A percentile compares a stretch with the other conserved stretches of the same genome.
Conservation (phyloP, 305 asterid genomes). For the Solanum hybrid region DNA sequence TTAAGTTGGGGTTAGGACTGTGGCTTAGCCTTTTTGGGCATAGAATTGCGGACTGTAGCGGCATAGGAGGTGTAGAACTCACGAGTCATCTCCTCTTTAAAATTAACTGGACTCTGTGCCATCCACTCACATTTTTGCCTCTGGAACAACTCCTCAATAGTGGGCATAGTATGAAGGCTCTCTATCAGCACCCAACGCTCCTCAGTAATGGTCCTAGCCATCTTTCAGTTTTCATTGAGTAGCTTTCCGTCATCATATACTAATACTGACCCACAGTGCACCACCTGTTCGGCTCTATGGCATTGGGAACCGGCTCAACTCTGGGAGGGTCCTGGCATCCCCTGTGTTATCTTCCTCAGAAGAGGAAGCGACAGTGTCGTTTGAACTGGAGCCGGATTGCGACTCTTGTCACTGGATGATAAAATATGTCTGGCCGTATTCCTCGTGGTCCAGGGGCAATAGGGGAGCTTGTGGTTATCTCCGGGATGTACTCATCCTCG, state of each 20-base stretch:
- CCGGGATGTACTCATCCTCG: background rate
- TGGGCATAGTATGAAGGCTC: background rate
- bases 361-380: background rate
- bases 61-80: background rate
- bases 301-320: background rate
- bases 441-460: background rate
- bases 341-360: background rate
- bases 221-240: background rate
- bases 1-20: background rate
- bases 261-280: background rate
- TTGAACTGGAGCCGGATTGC: background rate
- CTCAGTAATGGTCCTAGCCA: background rate
- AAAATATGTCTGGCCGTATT: too few relatives aligned
- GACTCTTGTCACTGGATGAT: background rate
- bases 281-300: background rate
- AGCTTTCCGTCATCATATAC: background rate
- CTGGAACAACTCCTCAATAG: background rate
- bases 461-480: background rate
- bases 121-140: background rate
- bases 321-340: background rate
- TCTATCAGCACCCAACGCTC: background rate
- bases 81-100: too few relatives aligned
- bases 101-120: background rate
- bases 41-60: background rate
- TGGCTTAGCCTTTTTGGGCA: background rate